Conservation (phyloP, 148 eudicot genomes). For the Oxyria digyna region DNA sequence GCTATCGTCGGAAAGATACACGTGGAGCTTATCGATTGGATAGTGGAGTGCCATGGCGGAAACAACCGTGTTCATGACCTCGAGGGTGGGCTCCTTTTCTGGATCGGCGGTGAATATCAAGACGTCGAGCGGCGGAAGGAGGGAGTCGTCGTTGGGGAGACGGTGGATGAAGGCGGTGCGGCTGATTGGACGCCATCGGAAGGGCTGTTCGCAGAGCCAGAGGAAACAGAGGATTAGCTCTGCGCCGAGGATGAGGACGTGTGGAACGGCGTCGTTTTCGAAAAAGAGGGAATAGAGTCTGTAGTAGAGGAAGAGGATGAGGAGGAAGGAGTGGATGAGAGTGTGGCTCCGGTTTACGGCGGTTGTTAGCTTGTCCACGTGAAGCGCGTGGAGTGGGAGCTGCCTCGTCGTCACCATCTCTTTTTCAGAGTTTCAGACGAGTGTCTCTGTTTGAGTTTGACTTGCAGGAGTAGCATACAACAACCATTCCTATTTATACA, state of each 20-base stretch:
- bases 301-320: background rate
- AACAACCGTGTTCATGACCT: constrained; percentile 31
- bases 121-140: constrained; percentile 20
- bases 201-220: constrained; percentile 19
- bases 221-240: constrained; percentile 20
- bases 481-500: background rate
- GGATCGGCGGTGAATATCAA: constrained; percentile 27
- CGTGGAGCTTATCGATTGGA: constrained; percentile 18
- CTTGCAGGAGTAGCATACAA: background rate
- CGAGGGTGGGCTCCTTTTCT: constrained; percentile 17
- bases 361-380: constrained; percentile 13
- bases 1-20: constrained; percentile 31
- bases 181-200: constrained; percentile 14
- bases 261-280: constrained; percentile 17
- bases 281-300: background rate
- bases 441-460: background rate
- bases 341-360: constrained; percentile 8
- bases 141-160: constrained; percentile 4
- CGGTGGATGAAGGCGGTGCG: constrained; percentile 15
- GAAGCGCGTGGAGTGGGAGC: constrained; percentile 11
- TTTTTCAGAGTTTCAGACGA: background rate
- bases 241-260: constrained; percentile 11
- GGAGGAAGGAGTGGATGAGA: constrained; percentile 3
- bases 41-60: constrained; percentile 30
- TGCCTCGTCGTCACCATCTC: background rate